Base-by-base conservation (phyloP, 139 green algal species). In the Chlorella sorokiniana region DNA sequence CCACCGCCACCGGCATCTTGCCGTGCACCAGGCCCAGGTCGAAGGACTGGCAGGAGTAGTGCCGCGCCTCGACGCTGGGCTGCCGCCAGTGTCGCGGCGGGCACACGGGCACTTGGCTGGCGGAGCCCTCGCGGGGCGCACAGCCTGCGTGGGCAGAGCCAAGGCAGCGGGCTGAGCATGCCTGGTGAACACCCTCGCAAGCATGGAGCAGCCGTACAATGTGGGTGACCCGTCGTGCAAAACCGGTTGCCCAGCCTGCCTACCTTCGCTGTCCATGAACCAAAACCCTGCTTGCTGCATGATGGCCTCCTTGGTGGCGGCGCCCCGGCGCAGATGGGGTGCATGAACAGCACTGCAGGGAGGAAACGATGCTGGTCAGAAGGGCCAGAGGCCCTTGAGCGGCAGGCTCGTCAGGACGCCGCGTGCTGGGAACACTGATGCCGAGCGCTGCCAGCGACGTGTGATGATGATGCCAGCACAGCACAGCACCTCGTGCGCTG, bases 71-170 rank as follows among this genome's bases (percentile, higher is more conserved):
- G 11, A 35, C 51, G 5, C 67, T 33, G 4, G 71, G 71, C 48
- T 64, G 31, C 48, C 37, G 71, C 71, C 71, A 78, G 71, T 78
- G 71, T 35, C 65, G 71, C 71, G 71, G 71, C 33, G 33, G 71
- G 71, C 71, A 78, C 18, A 35, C 71, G 18, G 71, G 71, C 33
- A 78, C 71, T 22, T 51, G 33, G 71, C 71, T 78, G 71, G 22
- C 51, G 0, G 71, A 37, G 1, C 48, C 71, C 0, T 33, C 33
- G 33, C 67, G 71, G 33, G 51, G 48, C 25, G 8, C 1, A 48
- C 71, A 78, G 4, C 71, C 71, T 78, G 71, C 71, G 23, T 22
- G 22, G 61, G 37, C 29, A 40, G 11, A 68, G 61, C 33, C 23
- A 40, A 68, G 61, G 61, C 61, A 8, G 23, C 61, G 3, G 25